These are phyloP conservation scores for Vicia sativa DNA, from an alignment of 306 rosid species.

Conservation along the genomic window DNA sequence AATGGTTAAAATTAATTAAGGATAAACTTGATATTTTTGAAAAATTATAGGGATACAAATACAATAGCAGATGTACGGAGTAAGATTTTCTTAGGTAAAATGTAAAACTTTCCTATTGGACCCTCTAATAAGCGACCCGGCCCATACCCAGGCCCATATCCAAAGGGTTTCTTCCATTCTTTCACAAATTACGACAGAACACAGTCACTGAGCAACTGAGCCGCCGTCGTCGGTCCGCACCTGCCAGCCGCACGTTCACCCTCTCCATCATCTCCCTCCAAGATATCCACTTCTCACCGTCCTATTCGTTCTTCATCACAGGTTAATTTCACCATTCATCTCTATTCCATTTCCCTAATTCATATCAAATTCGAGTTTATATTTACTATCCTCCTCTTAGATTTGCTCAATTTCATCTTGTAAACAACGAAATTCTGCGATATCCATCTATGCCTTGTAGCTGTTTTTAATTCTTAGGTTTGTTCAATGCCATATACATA, in stretches of 20 bases:
- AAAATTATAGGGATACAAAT: no score
- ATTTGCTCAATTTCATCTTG: not conserved
- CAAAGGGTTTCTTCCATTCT: not conserved
- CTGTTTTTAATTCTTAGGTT: not conserved
- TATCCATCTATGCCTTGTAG: not conserved
- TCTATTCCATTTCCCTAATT: not conserved
- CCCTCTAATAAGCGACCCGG: not conserved
- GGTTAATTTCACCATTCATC: not conserved
- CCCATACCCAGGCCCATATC: not conserved
- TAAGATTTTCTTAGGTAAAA: no score
- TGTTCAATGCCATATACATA: not conserved
- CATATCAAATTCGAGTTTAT: not conserved
- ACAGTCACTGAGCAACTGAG: not conserved
- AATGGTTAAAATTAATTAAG: no score
- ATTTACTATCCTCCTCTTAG: not conserved
- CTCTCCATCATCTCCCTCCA: not conserved
- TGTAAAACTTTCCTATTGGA: no score
- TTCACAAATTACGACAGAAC: not conserved
- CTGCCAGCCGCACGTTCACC: not conserved
- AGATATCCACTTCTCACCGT: not conserved
- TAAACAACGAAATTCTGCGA: not conserved
- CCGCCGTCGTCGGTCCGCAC: not conserved
- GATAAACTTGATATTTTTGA: no score
- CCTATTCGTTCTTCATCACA: not conserved
- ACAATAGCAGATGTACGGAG: no score